phyloP scores from a whole-genome alignment of 1,284 basidiomycete species.

The Cryptococcus maquisensis region DNA sequence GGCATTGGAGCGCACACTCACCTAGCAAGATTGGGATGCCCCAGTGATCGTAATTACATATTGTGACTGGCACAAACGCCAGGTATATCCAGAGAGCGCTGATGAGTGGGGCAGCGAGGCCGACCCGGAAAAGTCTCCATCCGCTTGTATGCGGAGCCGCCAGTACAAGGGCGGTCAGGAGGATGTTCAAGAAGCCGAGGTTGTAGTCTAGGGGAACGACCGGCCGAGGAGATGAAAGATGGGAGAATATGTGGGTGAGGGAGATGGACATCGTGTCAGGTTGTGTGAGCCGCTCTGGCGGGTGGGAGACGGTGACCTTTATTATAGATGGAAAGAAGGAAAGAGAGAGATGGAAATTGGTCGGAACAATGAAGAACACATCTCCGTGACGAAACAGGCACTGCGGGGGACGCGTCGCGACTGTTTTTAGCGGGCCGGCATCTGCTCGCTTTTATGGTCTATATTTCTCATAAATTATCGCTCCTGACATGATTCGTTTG shows the following conservation, averaged over 20 bases:
- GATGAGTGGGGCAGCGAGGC: slow-evolving; percentile 20
- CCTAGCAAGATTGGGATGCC: slow-evolving; percentile 20
- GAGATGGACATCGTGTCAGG: neutral
- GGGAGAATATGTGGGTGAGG: neutral
- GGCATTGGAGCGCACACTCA: slow-evolving; percentile 9
- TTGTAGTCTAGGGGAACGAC: slow-evolving; percentile 1
- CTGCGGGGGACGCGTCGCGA: neutral
- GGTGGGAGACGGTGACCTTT: neutral
- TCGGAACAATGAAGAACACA: neutral
- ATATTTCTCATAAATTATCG: no score
- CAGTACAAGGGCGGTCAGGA: slow-evolving; percentile 3
- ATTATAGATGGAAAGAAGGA: no score
- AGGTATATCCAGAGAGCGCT: slow-evolving; percentile 14
- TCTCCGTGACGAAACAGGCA: neutral
- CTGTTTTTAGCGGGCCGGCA: no score
- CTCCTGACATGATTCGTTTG: no score
- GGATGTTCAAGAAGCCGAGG: slow-evolving; percentile 9
- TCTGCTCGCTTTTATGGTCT: no score
- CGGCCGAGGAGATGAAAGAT: neutral
- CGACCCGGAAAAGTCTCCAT: slow-evolving; percentile 30
- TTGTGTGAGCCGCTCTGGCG: neutral
- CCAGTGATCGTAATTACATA: slow-evolving; percentile 26
- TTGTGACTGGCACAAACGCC: slow-evolving; percentile 10
- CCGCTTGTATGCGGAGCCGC: slow-evolving; percentile 7
- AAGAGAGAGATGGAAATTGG: no score